Percentiles rank a stretch among this genome's conserved stretches.
Evolutionary conservation across 176 grass and related monocot genomes (phyloP).

Genomic region (Juncus effusus): DNA sequence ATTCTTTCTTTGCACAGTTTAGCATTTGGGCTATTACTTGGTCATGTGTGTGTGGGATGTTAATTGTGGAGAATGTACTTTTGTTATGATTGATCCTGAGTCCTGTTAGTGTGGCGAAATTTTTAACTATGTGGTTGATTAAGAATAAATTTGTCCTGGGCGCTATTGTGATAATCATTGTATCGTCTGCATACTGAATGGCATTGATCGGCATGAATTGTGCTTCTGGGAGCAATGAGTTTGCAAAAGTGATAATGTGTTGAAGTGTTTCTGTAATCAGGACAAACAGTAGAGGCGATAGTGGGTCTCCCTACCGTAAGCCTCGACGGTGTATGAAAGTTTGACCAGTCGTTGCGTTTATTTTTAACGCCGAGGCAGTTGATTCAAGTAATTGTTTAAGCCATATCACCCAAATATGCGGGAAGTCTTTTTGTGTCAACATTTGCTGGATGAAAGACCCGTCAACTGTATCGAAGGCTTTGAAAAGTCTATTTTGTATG

Average conservation of each 20-base stretch:
- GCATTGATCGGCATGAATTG: not conserved
- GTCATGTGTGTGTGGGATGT: not conserved
- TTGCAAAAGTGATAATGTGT: not conserved
- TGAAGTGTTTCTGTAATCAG: not conserved
- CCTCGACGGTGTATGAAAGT: not conserved
- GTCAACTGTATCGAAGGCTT: not conserved
- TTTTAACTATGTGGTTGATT: not conserved
- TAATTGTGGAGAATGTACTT: not conserved
- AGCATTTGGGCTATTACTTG: not conserved
- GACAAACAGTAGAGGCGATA: not conserved
- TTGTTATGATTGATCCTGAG: not conserved
- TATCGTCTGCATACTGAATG: conserved; percentile 5
- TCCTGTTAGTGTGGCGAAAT: not conserved
- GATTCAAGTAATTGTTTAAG: not conserved
- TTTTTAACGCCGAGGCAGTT: not conserved
- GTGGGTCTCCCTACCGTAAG: not conserved
- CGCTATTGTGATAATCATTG: not conserved
- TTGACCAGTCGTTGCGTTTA: not conserved
- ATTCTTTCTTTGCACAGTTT: not conserved
- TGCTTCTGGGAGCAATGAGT: not conserved
- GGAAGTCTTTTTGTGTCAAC: not conserved
- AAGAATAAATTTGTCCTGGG: not conserved
- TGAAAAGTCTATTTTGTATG: not conserved
- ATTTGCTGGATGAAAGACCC: too few relatives aligned
- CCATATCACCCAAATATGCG: not conserved